Evolutionary conservation across 306 rosid species (phyloP).

Genomic region (Cajanus cajan): DNA sequence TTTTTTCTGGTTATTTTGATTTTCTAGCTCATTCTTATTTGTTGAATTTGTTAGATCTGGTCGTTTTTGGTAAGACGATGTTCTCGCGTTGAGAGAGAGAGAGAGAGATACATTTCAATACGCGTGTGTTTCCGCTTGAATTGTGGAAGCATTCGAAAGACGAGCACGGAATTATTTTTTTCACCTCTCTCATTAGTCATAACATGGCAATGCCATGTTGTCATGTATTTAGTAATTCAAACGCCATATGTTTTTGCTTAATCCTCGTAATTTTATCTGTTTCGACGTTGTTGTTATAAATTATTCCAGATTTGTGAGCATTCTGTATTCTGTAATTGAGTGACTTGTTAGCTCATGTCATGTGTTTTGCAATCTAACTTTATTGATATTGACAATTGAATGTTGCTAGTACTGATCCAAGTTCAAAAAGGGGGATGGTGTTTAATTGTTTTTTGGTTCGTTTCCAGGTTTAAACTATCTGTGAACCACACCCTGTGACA

Average conservation of each 20-base stretch:
- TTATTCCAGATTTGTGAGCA: neutral
- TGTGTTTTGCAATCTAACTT: neutral
- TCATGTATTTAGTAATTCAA: neutral
- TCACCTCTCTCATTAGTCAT: neutral
- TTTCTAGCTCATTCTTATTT: neutral
- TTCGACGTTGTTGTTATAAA: neutral
- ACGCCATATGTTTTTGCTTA: neutral
- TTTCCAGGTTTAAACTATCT: constrained; percentile 38
- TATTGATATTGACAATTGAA: neutral
- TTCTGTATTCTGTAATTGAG: neutral
- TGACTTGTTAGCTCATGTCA: neutral
- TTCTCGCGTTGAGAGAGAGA: neutral
- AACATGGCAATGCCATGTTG: neutral
- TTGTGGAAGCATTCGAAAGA: neutral
- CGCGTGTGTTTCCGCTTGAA: neutral
- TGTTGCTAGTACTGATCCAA: neutral
- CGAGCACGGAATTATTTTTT: neutral
- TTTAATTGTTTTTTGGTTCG: constrained; percentile 23
- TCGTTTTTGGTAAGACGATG: neutral
- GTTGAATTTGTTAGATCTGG: constrained; percentile 21
- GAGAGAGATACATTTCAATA: neutral
- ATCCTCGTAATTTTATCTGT: neutral
- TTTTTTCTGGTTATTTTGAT: neutral
- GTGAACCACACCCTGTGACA: constrained; percentile 9
- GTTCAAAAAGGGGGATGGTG: constrained; percentile 9